Base-by-base conservation (phyloP, 306 rosid genomes). In the Aeschynomene evenia region DNA sequence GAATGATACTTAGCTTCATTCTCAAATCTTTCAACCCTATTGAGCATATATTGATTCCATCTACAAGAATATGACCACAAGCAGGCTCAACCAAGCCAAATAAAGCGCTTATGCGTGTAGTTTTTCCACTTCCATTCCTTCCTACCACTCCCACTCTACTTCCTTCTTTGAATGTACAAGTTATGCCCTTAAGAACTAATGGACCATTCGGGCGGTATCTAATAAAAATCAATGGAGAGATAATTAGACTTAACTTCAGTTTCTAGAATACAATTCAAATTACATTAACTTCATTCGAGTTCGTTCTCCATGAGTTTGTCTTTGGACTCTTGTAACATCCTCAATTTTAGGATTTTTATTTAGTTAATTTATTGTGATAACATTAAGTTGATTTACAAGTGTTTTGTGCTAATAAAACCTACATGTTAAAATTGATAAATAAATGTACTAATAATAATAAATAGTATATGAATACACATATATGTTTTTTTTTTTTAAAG, bases 91-190 rank as follows among this genome's bases (percentile, higher is more conserved):
- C 94, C 48, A 87, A 76, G 40, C 78, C 86, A 68, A 87, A 84
- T 77, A 90, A 62, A 66, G 94, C 94, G 64, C 87, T 90, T 60
- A 85, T 87, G 11, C 87, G 85, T 3, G 89, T 87, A 3, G 86
- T 87, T 81, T 87, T 90, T 8, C 91, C 88, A 11, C 91, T 82
- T 73, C 94, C 91, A 21, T 89, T 90, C 50, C 91, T 85, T 76
- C 93, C 96, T 18, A 87, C 91, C 55, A 90, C 81, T 76, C 93
- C 88, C 13, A 85, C 91, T 71, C 75, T 76, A 18, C 66, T 80
- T 64, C 88, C 84, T 77, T 83, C 94, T 60, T 56, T 42, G 61
- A 90, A 82, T n/a, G 81, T 84, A 77, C 94, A 90, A 7, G 86
- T 72, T 48, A 90, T 84, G 20, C 89, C 91, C 77, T 78, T 83